Base-by-base conservation (phyloP, 75 land plant species). In the Pinus taeda region DNA sequence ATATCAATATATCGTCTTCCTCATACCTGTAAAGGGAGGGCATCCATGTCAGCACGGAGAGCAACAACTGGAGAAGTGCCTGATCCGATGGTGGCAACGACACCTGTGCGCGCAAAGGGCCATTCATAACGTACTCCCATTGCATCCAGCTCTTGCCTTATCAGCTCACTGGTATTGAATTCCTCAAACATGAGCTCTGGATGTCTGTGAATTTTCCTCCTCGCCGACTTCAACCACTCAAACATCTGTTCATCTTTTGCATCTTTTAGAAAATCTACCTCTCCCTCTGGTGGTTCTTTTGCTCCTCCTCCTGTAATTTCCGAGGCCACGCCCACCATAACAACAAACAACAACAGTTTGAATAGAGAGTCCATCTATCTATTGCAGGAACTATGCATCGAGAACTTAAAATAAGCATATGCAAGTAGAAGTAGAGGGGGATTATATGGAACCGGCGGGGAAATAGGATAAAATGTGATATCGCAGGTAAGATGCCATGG, bases 41-140 rank as follows among this genome's bases (percentile, higher is more conserved):
- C 96, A 79, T 93, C 96, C 94, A 93, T 93, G 64, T 93, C 94
- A 15, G 94, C 95, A 42, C 95, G 76, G 29, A 93, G 89, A 60
- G 87, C 85, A 60, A 93, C 86, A 22, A 77, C 60, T 3, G 96
- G 92, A 17, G 80, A n/a, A 36, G 30, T 60, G 11, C 92, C 90
- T 0, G 79, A 76, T 30, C 96, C 94, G 57, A 93, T 83, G 1
- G 84, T 78, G 17, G 89, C 96, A 13, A 91, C 85, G 9, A 93
- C 75, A 22, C 96, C 92, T 9, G 94, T 91, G 45, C 73, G 77
- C 2, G 96, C 96, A 24, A 92, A 78, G n/a, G 96, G 96, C 83
- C 85, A 93, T 58, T 60, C 29, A 77, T 84, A 93, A 18, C 30
- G 57, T 45, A 91, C 79, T 5, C 90, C 96, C 13, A 93, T 75